phyloP scores from a whole-genome alignment of 352 stramenopile genomes.

The Elongisporangium anandrum region DNA sequence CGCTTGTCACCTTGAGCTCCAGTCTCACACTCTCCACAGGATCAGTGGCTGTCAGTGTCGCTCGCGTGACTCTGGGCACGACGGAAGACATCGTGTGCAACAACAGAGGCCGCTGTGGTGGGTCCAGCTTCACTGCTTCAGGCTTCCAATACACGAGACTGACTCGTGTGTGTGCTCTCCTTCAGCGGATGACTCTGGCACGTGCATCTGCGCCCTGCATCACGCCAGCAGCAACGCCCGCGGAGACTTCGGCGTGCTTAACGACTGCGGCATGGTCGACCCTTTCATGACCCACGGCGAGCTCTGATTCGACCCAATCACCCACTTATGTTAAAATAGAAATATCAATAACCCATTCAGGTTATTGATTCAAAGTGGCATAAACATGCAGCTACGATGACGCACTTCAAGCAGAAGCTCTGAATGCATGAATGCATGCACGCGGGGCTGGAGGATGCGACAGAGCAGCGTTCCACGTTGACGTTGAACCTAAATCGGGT shows the following conservation, averaged over 20 bases:
- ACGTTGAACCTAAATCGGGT: not conserved
- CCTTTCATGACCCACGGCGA: conserved; percentile 60
- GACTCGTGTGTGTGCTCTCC: not conserved
- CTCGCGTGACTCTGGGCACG: conserved; percentile 28
- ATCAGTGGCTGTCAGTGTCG: conserved; percentile 22
- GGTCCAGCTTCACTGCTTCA: too few relatives aligned
- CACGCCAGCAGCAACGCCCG: conserved; percentile 55
- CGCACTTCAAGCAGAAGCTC: not conserved
- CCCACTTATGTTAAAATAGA: not conserved
- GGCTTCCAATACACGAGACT: too few relatives aligned
- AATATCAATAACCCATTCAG: not conserved
- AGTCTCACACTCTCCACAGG: conserved; percentile 32
- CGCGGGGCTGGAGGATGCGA: not conserved
- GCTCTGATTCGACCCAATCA: conserved; percentile 14
- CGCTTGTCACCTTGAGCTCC: conserved; percentile 26
- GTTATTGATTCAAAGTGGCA: not conserved
- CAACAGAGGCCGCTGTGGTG: conserved; percentile 68
- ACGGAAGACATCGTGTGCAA: conserved; percentile 77
- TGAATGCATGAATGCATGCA: not conserved
- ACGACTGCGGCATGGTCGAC: conserved; percentile 67
- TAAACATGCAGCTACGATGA: not conserved
- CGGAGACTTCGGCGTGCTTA: conserved; percentile 32
- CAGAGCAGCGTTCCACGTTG: not conserved
- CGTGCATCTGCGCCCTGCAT: conserved; percentile 53
- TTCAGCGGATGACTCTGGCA: conserved; percentile 56